phyloP scores from a whole-genome alignment of 805 yeast genomes.

The Lachancea fermentati region DNA sequence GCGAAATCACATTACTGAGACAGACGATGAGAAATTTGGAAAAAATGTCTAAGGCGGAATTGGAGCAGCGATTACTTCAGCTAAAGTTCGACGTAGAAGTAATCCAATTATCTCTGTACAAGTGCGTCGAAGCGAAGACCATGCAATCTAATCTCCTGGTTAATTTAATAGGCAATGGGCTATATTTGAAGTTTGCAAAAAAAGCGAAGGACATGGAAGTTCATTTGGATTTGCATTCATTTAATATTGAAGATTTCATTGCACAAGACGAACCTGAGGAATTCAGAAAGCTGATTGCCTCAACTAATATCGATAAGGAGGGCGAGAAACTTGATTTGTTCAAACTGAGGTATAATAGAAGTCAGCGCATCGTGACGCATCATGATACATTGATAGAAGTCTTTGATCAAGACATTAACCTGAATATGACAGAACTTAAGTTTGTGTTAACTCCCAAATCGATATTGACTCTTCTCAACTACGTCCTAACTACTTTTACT shows the following conservation, averaged over 20 bases:
- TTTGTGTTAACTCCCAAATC: conserved; percentile 74
- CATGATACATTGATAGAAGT: conserved; percentile 51
- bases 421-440: conserved; percentile 73
- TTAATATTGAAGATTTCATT: conserved; percentile 70
- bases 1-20: conserved; percentile 23
- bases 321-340: conserved; percentile 46
- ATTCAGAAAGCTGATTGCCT: conserved; percentile 63
- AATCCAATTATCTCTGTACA: conserved; percentile 55
- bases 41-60: conserved; percentile 40
- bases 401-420: conserved; percentile 67
- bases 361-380: conserved; percentile 53
- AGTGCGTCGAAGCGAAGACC: conserved; percentile 59
- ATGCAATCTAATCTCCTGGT: conserved; percentile 63
- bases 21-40: conserved; percentile 26
- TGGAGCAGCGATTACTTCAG: conserved; percentile 62
- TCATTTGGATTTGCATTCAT: conserved; percentile 55
- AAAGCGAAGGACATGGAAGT: conserved; percentile 59
- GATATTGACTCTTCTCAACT: conserved; percentile 71
- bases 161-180: conserved; percentile 63
- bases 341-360: conserved; percentile 50
- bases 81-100: conserved; percentile 62
- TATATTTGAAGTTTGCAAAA: conserved; percentile 54
- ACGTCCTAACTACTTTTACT: conserved; percentile 79
- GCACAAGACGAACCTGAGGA: conserved; percentile 57
- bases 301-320: conserved; percentile 42